These are phyloP conservation scores for Pseudophaeomoniella oleicola DNA, from an alignment of 2,329 filamentous ascomycete species.

Conservation along the genomic window DNA sequence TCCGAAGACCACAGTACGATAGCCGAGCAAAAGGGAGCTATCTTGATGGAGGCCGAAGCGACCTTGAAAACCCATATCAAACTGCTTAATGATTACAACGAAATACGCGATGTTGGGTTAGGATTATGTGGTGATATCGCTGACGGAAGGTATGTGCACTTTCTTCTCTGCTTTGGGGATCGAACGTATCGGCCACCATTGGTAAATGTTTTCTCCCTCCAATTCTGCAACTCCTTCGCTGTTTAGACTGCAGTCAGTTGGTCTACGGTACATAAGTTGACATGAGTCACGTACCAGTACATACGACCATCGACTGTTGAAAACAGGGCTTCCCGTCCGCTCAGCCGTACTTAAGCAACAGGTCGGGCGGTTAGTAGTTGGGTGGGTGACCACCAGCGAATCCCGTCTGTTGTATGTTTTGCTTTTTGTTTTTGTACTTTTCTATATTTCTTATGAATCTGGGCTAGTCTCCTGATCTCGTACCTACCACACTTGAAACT, in stretches of 20 bases:
- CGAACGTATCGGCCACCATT: no score
- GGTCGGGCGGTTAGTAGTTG: slow-evolving; percentile 33
- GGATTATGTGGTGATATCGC: slow-evolving; percentile 54
- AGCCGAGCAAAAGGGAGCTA: background rate
- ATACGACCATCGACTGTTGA: slow-evolving; percentile 33
- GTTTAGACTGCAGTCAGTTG: no score
- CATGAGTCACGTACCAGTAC: slow-evolving; percentile 5
- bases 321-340: slow-evolving; percentile 27
- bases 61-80: slow-evolving; percentile 50
- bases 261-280: background rate
- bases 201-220: no score
- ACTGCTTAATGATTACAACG: slow-evolving; percentile 54
- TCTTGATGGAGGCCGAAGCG: slow-evolving; percentile 30
- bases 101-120: slow-evolving; percentile 53
- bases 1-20: background rate
- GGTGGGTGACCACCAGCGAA: slow-evolving; percentile 34
- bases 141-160: slow-evolving; percentile 34
- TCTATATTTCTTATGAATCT: no score
- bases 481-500: no score
- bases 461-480: no score
- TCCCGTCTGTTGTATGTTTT: slow-evolving; percentile 30
- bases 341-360: slow-evolving; percentile 33
- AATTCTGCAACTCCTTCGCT: no score
- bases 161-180: no score
- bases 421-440: slow-evolving; percentile 4